Evolutionary conservation across 2,329 filamentous ascomycete species (phyloP).

Genomic region (Clonostachys rhizophaga): DNA sequence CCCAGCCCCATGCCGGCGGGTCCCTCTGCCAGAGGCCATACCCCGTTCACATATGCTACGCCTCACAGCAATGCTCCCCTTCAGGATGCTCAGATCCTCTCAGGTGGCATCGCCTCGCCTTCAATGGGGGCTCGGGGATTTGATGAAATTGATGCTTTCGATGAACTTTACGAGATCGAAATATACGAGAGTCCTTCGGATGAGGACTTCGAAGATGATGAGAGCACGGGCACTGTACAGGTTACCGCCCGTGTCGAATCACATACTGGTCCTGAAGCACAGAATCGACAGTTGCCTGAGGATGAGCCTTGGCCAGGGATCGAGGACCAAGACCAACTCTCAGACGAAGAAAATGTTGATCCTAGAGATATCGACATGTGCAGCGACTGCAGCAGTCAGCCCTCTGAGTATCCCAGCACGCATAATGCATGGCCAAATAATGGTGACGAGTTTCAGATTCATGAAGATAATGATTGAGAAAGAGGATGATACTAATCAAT

Average conservation of each 20-base stretch:
- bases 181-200: constrained; percentile 28
- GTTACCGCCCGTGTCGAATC: constrained; percentile 17
- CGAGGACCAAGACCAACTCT: constrained; percentile 37
- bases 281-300: constrained; percentile 33
- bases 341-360: constrained; percentile 47
- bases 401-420: constrained; percentile 52
- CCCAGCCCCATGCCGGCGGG: constrained; percentile 34
- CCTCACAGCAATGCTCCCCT: constrained; percentile 61
- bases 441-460: constrained; percentile 28
- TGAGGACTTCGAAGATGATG: constrained; percentile 19
- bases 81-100: constrained; percentile 27
- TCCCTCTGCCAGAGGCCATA: constrained; percentile 21
- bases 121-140: constrained; percentile 22
- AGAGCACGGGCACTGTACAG: constrained; percentile 8
- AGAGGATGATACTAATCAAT: neutral
- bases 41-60: constrained; percentile 70
- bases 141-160: constrained; percentile 24
- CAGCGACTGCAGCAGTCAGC: constrained; percentile 42
- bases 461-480: constrained; percentile 26
- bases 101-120: constrained; percentile 18
- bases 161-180: constrained; percentile 24
- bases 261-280: constrained; percentile 15
- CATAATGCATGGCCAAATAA: constrained; percentile 31
- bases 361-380: constrained; percentile 23
- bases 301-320: constrained; percentile 55